Evolutionary conservation across 768 basidiomycete species (phyloP).

Genomic region (Suillus sp.): DNA sequence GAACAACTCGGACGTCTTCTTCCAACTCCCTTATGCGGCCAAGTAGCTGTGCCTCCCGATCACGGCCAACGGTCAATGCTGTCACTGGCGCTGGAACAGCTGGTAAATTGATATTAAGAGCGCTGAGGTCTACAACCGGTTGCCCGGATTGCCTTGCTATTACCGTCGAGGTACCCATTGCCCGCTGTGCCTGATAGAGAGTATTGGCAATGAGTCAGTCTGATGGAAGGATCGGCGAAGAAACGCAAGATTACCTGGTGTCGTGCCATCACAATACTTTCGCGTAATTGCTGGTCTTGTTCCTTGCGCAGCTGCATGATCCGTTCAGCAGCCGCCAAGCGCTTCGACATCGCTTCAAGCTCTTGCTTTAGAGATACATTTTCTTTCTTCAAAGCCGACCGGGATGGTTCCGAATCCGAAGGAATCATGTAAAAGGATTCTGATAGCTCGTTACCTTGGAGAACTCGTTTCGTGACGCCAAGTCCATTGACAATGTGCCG

Average conservation of each 20-base stretch:
- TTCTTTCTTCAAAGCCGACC: constrained; percentile 60
- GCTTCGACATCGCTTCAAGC: constrained; percentile 55
- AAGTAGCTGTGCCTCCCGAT: constrained; percentile 54
- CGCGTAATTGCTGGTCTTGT: constrained; percentile 77
- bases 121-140: constrained; percentile 51
- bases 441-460: constrained; percentile 66
- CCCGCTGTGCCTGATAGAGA: constrained; percentile 68
- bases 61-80: constrained; percentile 52
- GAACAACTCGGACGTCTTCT: constrained; percentile 66
- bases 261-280: constrained; percentile 74
- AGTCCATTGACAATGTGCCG: neutral
- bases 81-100: constrained; percentile 48
- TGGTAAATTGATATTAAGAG: constrained; percentile 60
- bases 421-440: constrained; percentile 82
- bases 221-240: constrained; percentile 3
- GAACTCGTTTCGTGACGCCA: constrained; percentile 10
- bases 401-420: constrained; percentile 54
- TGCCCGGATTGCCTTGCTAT: constrained; percentile 46
- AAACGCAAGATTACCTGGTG: constrained; percentile 52
- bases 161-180: constrained; percentile 68
- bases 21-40: constrained; percentile 72
- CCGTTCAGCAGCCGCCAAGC: constrained; percentile 61
- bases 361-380: constrained; percentile 66
- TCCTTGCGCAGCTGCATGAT: constrained; percentile 70
- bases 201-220: constrained; percentile 7